Evolutionary conservation across 345 rosid genomes (phyloP), one percentile per base, ranked within the genome.

Genomic region (Rubroshorea leprosula): DNA sequence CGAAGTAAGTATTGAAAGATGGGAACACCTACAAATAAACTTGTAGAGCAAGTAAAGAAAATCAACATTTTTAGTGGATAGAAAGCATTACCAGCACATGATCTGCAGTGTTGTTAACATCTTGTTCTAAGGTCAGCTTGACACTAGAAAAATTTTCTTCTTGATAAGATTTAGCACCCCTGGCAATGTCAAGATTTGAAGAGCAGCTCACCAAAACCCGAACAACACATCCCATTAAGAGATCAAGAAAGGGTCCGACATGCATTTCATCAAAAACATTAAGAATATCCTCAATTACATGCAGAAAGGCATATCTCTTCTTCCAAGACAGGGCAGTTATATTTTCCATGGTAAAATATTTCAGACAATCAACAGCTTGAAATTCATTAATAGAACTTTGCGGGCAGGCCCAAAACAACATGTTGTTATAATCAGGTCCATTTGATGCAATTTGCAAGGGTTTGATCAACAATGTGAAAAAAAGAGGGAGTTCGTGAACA

Each of bases 221-320:
- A 49, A 82, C 87, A 74, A 85, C 90, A 76, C 82, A 85, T 58
- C 96, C 97, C 88, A 87, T 85, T 62, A 93, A 61, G 48, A 89
- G 74, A 72, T 82, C 75, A 67, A 93, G 78, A 71, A 83, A 89
- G 57, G 99, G 94, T 64, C 66, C 66, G 70, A 83, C 45, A 66
- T 65, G 96, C 24, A 70, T 54, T 69, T 83, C 89, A 78, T 83
- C 97, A 79, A 93, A 87, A 71, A 80, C 83, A 61, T 69, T 80
- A 59, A 93, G 77, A 67, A 84, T 61, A 58, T 83, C 87, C 67
- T 85, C 83, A 69, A 89, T 73, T 50, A 93, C 99, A 70, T 89
- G 94, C 68, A 93, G 73, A 74, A 89, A 87, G 23, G 88, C 96
- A 64, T 70, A 79, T 69, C 63, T 77, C 76, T 80, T 85, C 79